Evolutionary conservation across 2,329 filamentous ascomycete genomes (phyloP), one percentile per base, ranked within the genome.

Genomic region (Epicoccum sorghinum): DNA sequence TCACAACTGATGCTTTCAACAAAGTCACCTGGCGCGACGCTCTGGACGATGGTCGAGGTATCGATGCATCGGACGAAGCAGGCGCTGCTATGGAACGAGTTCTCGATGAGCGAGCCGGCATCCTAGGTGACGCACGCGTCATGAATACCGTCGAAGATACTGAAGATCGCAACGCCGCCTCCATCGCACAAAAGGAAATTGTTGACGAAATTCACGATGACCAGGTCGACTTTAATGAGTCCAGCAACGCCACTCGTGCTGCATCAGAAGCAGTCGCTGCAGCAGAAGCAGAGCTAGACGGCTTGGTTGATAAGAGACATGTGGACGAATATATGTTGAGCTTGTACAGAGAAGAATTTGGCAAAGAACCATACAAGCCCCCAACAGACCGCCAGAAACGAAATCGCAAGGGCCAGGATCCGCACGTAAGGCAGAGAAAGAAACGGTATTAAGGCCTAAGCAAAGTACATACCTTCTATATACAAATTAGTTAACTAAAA

Each of bases 1-100:
- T 99, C 73, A 99, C 93, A 0, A 99, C 95, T 0, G 95, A 99
- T 68, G 93, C 96, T 73, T 93, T 96, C 76, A 92, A 92, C 66
- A 91, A 89, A 65, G 80, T 90, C 38, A 79, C 83, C 2, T 87
- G 89, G 45, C 82, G 85, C 33, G 89, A 91, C 56, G 87, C 90
- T 45, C 80, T 91, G 24, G 84, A 82, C 47, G 78, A 82, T 10
- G 81, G 70, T 13, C 38, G 49, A 23, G 65, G 52, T 12, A 75
- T 77, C 32, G 77, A 73, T 7, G 67, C 72, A 3, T 75, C 55
- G 12, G 87, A 89, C 22, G 89, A 90, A 45, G 90, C 90, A 2
- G 89, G 89, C 55, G 88, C 86, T 4, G 92, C 92, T 4, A 90
- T 97, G 83, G 92, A 96, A 65, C 84, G 90, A 23, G 89, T 97